Percentiles rank a stretch among this genome's conserved stretches.
phyloP scores from a whole-genome alignment of 1,139 yeast species.

The Ogataea hybrid region DNA sequence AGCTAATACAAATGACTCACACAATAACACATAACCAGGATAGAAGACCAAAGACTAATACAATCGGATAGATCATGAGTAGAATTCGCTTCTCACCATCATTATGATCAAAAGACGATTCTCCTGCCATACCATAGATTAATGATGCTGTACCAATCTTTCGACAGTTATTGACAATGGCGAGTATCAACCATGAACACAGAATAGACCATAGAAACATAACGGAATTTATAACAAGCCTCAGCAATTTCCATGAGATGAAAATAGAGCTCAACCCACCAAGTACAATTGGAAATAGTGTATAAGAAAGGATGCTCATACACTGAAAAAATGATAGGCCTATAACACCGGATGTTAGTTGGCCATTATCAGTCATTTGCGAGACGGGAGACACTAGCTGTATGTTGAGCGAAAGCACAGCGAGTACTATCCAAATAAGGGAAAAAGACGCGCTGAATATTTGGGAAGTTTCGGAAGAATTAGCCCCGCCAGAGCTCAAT shows the following conservation, averaged over 20 bases:
- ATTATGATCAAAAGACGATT: slow-evolving; percentile 11
- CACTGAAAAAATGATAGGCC: slow-evolving; percentile 67
- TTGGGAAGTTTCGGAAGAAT: slow-evolving; percentile 30
- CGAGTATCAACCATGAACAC: slow-evolving; percentile 40
- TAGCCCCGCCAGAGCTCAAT: slow-evolving; percentile 15
- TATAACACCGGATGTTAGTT: slow-evolving; percentile 30
- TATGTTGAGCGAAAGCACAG: slow-evolving; percentile 59
- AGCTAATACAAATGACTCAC: slow-evolving; percentile 27
- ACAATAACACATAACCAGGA: slow-evolving; percentile 81
- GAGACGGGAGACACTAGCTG: slow-evolving; percentile 53
- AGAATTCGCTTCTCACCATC: slow-evolving; percentile 54
- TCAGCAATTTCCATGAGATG: slow-evolving; percentile 50
- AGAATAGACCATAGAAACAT: slow-evolving; percentile 73
- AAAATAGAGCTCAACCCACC: slow-evolving; percentile 63
- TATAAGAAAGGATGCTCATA: slow-evolving; percentile 77
- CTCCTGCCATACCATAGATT: slow-evolving; percentile 14
- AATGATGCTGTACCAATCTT: slow-evolving; percentile 44
- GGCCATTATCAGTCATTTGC: slow-evolving; percentile 28
- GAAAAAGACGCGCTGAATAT: slow-evolving; percentile 67
- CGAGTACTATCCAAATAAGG: slow-evolving; percentile 54
- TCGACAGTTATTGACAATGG: slow-evolving; percentile 33
- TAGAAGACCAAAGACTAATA: slow-evolving; percentile 65
- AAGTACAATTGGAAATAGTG: slow-evolving; percentile 71
- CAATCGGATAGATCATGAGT: slow-evolving; percentile 79
- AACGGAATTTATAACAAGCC: slow-evolving; percentile 51